These are phyloP conservation scores for Bretschneidera sinensis DNA, from an alignment of 345 rosid genomes.

Conservation along the genomic window DNA sequence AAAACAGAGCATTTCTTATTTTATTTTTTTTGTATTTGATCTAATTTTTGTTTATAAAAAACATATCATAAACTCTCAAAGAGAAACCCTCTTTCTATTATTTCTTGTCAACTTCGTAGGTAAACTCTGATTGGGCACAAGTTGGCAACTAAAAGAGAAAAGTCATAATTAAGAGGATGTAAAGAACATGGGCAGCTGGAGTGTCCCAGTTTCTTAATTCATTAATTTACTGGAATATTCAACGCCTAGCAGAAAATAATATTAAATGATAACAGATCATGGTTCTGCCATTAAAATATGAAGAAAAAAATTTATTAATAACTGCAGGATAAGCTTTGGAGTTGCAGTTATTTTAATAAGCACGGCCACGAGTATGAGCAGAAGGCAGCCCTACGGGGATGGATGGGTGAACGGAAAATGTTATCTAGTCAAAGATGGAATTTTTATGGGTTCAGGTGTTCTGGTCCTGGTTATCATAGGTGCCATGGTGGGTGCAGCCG, in stretches of 20 bases:
- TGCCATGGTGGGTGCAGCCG: conserved; percentile 34
- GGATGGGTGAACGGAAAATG: conserved; percentile 80
- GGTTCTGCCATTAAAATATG: neutral
- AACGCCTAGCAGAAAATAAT: conserved; percentile 4
- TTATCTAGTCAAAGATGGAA: conserved; percentile 58
- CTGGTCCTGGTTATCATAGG: conserved; percentile 35
- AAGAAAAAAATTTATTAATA: neutral
- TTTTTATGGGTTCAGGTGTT: conserved; percentile 46
- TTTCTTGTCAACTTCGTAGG: too few relatives aligned
- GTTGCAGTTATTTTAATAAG: conserved; percentile 40
- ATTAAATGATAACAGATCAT: neutral
- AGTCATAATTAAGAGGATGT: too few relatives aligned
- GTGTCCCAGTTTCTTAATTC: neutral
- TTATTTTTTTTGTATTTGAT: too few relatives aligned
- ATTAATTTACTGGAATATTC: conserved; percentile 6
- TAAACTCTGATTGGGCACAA: too few relatives aligned
- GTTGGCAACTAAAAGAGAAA: too few relatives aligned
- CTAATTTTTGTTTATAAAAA: too few relatives aligned
- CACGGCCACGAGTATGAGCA: conserved; percentile 68
- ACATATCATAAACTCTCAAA: too few relatives aligned
- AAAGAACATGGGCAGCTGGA: conserved; percentile 23
- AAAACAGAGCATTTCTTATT: too few relatives aligned
- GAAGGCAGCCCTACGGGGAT: conserved; percentile 50
- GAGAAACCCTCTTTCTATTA: too few relatives aligned
- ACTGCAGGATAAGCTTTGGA: conserved; percentile 61